Conservation (phyloP, 2,329 filamentous ascomycete species). For the Talaromyces sp. region DNA sequence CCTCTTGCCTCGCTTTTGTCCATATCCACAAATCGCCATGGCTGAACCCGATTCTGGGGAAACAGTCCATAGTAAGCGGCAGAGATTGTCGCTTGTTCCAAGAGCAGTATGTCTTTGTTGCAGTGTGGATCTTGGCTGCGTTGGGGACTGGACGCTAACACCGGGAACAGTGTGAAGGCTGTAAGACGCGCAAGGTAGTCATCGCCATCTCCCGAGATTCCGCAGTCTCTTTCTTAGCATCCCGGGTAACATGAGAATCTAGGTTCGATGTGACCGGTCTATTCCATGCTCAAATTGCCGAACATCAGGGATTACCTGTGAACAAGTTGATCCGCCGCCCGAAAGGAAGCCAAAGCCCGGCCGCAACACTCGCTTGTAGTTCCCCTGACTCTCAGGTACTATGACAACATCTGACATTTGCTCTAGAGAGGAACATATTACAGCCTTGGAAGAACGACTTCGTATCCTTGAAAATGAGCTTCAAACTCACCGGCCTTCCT, state of each 20-base stretch:
- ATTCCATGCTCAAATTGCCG: conserved; percentile 22
- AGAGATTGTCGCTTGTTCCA: conserved; percentile 18
- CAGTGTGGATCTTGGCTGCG: background rate
- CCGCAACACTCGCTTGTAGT: conserved; percentile 11
- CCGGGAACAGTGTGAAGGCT: conserved; percentile 22
- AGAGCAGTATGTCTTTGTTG: conserved; percentile 17
- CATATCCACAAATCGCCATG: background rate
- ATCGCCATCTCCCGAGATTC: background rate
- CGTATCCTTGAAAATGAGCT: background rate
- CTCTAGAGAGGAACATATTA: conserved; percentile 12
- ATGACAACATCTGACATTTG: background rate
- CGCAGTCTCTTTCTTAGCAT: background rate
- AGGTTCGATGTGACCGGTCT: conserved; percentile 23
- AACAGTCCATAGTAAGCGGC: conserved; percentile 17
- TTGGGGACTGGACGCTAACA: background rate
- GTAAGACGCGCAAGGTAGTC: conserved; percentile 23
- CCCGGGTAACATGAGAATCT: background rate
- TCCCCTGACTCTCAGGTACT: background rate
- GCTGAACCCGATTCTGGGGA: conserved; percentile 3
- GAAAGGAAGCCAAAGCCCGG: conserved; percentile 4
- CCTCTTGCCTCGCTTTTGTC: background rate
- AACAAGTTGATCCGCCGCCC: conserved; percentile 6
- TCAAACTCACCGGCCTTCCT: background rate
- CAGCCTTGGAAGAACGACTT: conserved; percentile 11
- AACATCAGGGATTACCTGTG: conserved; percentile 15